Evolutionary conservation across 2,329 filamentous ascomycete species (phyloP), one percentile per base, ranked within the genome.

Genomic region (Fusarium papillatum): DNA sequence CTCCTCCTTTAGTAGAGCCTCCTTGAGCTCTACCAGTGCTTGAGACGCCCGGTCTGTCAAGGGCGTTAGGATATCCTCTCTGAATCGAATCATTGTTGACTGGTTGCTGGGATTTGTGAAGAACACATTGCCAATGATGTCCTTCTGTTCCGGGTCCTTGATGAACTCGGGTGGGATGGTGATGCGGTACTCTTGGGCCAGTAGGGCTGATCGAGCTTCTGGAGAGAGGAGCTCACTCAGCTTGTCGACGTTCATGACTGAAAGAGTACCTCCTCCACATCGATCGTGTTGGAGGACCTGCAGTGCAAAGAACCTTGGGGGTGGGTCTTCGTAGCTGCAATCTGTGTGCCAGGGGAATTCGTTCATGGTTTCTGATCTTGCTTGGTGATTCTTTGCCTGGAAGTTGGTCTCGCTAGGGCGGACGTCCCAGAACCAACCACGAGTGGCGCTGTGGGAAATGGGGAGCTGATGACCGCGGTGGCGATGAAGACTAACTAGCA

Each of bases 401-500:
- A 81, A 82, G 29, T 34, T 78, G 16, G 55, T 67, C 13, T 67
- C 57, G 48, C 73, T 80, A 4, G 84, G 85, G 2, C 82, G 82
- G 4, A 86, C 80, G 55, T 87, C 85, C 85, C 85, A 87, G 71
- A 87, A 87, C 85, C 85, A 87, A 6, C 85, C 85, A 6, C 81
- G 80, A 0, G 77, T 81, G 1, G 85, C 84, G 69, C 84, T 86
- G 70, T 87, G 85, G 0, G 81, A 71, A 22, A 86, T 85, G 5
- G 85, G 85, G 1, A 86, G 79, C 3, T 75, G 76, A 60, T 87
- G 85, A 0, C 79, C 78, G 29, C 84, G 80, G 13, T 81, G 16
- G 7, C 73, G 53, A 67, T 86, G 79, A 1, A 87, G 82, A 22
- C 77, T 81, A 4, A 70, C 22, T 16, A 86, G 69, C 7, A 86